Evolutionary conservation across 108 stramenopile genomes (phyloP).

Genomic region (Pseudonitzschia delicatissima): DNA sequence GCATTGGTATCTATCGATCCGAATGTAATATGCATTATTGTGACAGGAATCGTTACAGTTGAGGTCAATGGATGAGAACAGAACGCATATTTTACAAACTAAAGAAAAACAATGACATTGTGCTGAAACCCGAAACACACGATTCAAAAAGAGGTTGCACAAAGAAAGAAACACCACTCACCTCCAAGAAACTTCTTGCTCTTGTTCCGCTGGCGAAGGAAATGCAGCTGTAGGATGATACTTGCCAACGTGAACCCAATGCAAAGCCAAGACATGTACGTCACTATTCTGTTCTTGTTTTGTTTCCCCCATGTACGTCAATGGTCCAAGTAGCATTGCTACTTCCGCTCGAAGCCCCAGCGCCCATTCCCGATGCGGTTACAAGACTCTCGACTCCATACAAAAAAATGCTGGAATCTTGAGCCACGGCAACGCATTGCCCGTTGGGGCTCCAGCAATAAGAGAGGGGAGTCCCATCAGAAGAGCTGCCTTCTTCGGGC

Average conservation of each 20-base stretch:
- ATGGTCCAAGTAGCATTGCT: conserved; percentile 19
- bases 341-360: neutral
- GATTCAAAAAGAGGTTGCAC: too few species aligned
- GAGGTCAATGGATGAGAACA: neutral
- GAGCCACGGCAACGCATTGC: conserved; percentile 52
- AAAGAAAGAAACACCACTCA: conserved; percentile 12
- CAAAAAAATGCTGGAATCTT: conserved; percentile 32
- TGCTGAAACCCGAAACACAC: neutral
- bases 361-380: conserved; percentile 18
- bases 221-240: conserved; percentile 30
- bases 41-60: neutral
- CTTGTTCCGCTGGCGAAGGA: conserved; percentile 19
- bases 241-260: conserved; percentile 41
- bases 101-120: neutral
- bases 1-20: conserved; percentile 26
- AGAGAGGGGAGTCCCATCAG: conserved; percentile 3
- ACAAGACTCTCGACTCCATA: conserved; percentile 56
- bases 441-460: conserved; percentile 80
- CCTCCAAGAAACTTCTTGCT: conserved; percentile 52
- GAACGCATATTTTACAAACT: neutral
- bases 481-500: conserved; percentile 10
- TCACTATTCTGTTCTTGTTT: neutral
- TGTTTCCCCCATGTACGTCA: neutral
- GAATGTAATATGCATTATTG: neutral
- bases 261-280: conserved; percentile 17